A percentile compares a stretch with the other conserved stretches of the same genome.
phyloP scores from a whole-genome alignment of 441 rosid species.

The Pelargonium australe region DNA sequence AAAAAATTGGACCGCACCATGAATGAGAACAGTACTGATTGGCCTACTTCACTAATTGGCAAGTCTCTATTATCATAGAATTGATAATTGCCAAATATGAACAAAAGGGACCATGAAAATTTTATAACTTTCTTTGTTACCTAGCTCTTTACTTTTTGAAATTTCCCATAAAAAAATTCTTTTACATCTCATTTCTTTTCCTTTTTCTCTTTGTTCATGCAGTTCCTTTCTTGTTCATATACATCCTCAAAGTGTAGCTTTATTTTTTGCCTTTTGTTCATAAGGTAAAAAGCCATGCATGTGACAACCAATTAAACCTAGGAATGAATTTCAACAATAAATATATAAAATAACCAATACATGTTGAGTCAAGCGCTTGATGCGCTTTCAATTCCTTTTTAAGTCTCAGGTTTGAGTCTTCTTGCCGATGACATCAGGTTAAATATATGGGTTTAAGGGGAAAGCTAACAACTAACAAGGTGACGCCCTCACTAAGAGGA shows the following conservation, averaged over 20 bases:
- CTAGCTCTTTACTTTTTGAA: conserved; percentile 6
- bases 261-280: conserved; percentile 16
- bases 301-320: conserved; percentile 20
- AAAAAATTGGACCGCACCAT: background rate
- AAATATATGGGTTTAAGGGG: too few relatives aligned
- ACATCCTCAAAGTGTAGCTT: conserved; percentile 12
- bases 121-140: conserved; percentile 10
- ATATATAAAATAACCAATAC: too few relatives aligned
- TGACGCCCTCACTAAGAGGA: too few relatives aligned
- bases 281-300: conserved; percentile 24
- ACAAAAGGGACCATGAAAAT: background rate
- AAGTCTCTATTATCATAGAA: background rate
- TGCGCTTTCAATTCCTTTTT: too few relatives aligned
- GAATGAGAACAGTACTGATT: background rate
- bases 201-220: conserved; percentile 2
- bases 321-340: conserved; percentile 9
- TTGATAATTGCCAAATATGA: background rate
- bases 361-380: too few relatives aligned
- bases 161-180: background rate
- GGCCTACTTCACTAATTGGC: background rate
- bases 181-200: background rate
- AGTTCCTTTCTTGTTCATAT: conserved; percentile 11
- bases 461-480: too few relatives aligned
- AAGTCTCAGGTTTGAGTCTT: too few relatives aligned
- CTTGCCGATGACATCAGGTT: too few relatives aligned